A percentile compares a stretch with the other conserved stretches of the same genome.
These are phyloP conservation scores for Tetrahymena borealis DNA, from an alignment of 73 alveolate genomes.

Conservation along the genomic window DNA sequence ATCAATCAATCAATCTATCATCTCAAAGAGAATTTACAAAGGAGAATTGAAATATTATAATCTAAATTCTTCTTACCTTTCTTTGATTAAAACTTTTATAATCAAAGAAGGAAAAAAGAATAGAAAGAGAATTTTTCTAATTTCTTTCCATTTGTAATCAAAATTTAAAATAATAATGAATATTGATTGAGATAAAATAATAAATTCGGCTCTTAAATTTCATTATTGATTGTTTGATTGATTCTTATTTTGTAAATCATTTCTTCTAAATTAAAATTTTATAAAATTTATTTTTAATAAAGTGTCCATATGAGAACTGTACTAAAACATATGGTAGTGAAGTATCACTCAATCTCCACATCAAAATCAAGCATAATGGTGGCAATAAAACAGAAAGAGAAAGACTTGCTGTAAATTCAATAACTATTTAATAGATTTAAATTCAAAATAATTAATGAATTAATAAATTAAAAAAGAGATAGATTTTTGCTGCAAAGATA, in stretches of 20 bases:
- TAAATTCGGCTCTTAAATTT: background rate
- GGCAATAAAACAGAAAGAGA: slow-evolving; percentile 45
- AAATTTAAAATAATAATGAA: too few relatives aligned
- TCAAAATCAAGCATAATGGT: slow-evolving; percentile 33
- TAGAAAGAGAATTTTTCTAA: too few relatives aligned
- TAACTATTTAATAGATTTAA: background rate
- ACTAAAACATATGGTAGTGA: slow-evolving; percentile 25
- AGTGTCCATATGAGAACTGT: slow-evolving; percentile 14
- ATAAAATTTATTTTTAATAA: background rate
- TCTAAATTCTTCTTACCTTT: too few relatives aligned
- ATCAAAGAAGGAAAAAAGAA: background rate
- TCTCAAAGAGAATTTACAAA: too few relatives aligned
- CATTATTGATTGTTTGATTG: too few relatives aligned
- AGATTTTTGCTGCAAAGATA: slow-evolving; percentile 10
- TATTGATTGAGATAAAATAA: background rate
- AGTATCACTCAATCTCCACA: slow-evolving; percentile 24
- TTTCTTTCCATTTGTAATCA: too few relatives aligned
- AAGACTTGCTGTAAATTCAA: slow-evolving; percentile 19
- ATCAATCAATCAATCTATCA: too few relatives aligned
- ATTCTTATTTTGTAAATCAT: too few relatives aligned
- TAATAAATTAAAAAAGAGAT: background rate
- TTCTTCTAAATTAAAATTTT: too few relatives aligned
- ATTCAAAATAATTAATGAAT: background rate
- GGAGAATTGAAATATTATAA: too few relatives aligned
- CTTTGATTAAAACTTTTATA: too few relatives aligned